Percentiles rank a stretch among this genome's conserved stretches.
Evolutionary conservation across 1,284 basidiomycete genomes (phyloP).

Genomic region (Leccinum pachyderme): DNA sequence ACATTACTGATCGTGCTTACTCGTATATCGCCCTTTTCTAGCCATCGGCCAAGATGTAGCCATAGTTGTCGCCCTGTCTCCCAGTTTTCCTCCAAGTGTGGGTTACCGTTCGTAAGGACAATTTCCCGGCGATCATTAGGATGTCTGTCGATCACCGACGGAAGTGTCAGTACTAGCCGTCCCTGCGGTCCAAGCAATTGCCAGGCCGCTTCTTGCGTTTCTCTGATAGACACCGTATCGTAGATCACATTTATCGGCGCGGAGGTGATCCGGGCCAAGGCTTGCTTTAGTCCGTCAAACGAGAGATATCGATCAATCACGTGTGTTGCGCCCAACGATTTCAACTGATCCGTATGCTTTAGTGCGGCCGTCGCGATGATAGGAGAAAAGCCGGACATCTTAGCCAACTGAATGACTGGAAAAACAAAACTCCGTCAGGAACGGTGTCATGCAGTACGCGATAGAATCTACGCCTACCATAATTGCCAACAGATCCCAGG

Average conservation of each 20-base stretch:
- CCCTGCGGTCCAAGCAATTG: conserved; percentile 31
- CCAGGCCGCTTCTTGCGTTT: conserved; percentile 37
- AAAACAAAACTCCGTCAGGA: conserved; percentile 11
- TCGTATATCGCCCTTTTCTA: conserved; percentile 38
- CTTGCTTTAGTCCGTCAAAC: conserved; percentile 27
- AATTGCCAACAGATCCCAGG: conserved; percentile 45
- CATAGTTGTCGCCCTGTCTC: conserved; percentile 35
- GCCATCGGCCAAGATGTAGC: conserved; percentile 30
- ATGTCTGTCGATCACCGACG: conserved; percentile 27
- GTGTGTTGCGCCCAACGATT: conserved; percentile 45
- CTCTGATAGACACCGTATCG: conserved; percentile 33
- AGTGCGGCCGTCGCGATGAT: conserved; percentile 44
- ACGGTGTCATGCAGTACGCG: conserved; percentile 2
- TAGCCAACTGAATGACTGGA: conserved; percentile 31
- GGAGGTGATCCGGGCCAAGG: conserved; percentile 28
- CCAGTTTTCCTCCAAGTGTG: conserved; percentile 31
- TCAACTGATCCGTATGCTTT: conserved; percentile 41
- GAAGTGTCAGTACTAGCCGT: conserved; percentile 32
- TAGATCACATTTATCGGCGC: conserved; percentile 36
- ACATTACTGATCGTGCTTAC: conserved; percentile 13
- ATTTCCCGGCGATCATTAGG: conserved; percentile 31
- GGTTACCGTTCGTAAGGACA: conserved; percentile 32
- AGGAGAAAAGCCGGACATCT: conserved; percentile 35
- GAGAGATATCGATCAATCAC: conserved; percentile 40
- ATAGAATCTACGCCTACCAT: conserved; percentile 31